Percentiles rank a stretch among this genome's conserved stretches.
Conservation (phyloP, 2,329 filamentous ascomycete genomes). For the Domatiomyces catenatus region DNA sequence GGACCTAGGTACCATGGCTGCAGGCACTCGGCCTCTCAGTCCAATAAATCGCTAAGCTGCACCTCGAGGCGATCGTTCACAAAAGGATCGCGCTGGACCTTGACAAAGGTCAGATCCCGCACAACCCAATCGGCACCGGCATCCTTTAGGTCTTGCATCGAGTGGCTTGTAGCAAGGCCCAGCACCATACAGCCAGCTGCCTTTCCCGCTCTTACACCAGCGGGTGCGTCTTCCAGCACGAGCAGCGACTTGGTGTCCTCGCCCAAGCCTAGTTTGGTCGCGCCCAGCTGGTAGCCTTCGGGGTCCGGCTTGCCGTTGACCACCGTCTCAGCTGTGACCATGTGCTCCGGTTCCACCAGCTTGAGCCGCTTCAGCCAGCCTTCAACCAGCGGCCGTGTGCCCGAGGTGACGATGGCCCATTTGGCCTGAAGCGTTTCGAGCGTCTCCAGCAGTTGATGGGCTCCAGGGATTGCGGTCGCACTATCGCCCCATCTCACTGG, state of each 20-base stretch:
- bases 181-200: constrained; percentile 73
- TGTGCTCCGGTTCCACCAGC: constrained; percentile 48
- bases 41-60: constrained; percentile 46
- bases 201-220: constrained; percentile 69
- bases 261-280: constrained; percentile 38
- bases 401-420: constrained; percentile 77
- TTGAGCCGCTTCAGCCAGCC: constrained; percentile 57
- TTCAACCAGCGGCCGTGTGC: constrained; percentile 50
- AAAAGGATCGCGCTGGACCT: constrained; percentile 30
- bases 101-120: constrained; percentile 59
- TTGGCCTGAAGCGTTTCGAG: constrained; percentile 48
- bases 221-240: constrained; percentile 79
- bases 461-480: constrained; percentile 74
- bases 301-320: constrained; percentile 63
- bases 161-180: constrained; percentile 73
- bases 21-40: neutral
- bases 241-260: constrained; percentile 41
- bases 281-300: constrained; percentile 55
- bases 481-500: constrained; percentile 63
- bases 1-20: too few species aligned
- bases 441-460: constrained; percentile 51
- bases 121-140: constrained; percentile 84
- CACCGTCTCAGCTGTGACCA: constrained; percentile 65
- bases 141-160: constrained; percentile 50
- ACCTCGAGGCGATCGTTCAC: constrained; percentile 36